Evolutionary conservation across 2,329 filamentous ascomycete genomes (phyloP).

Genomic region (Arachnopeziza araneosa): DNA sequence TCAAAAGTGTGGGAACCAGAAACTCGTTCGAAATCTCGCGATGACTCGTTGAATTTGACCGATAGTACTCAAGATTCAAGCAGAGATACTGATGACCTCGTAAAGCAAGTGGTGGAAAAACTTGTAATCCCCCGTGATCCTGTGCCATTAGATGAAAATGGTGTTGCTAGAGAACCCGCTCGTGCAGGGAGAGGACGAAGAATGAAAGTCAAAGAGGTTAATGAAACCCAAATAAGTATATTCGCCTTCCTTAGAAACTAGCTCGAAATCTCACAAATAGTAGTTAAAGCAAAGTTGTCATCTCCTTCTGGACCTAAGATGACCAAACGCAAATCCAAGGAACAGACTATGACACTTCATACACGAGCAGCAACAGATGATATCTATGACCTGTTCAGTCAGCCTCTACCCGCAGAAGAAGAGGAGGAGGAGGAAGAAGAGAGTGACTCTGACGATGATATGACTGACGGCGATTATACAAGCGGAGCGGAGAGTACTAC

Average conservation of each 20-base stretch:
- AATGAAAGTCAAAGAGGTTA: constrained; percentile 78
- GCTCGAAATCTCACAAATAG: constrained; percentile 26
- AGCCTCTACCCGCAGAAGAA: constrained; percentile 52
- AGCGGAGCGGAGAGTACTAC: constrained; percentile 84
- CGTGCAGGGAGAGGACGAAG: constrained; percentile 53
- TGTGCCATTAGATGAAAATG: constrained; percentile 54
- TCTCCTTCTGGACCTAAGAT: constrained; percentile 83
- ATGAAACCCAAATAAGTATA: constrained; percentile 89
- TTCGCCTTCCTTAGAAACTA: constrained; percentile 14
- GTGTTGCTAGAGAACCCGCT: constrained; percentile 41
- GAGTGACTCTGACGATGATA: constrained; percentile 58
- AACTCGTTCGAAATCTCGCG: background rate
- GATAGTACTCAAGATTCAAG: constrained; percentile 11
- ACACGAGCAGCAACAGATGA: constrained; percentile 94
- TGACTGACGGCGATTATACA: constrained; percentile 67
- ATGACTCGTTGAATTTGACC: constrained; percentile 1
- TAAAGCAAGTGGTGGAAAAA: constrained; percentile 30
- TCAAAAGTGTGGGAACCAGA: constrained; percentile 48
- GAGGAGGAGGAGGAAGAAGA: constrained; percentile 42
- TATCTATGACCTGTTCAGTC: constrained; percentile 95
- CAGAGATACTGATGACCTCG: constrained; percentile 2
- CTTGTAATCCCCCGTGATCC: constrained; percentile 31
- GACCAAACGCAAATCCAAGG: constrained; percentile 61
- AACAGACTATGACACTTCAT: constrained; percentile 98
- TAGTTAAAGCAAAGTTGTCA: constrained; percentile 89